Evolutionary conservation across 352 stramenopile species (phyloP), one percentile per base, ranked within the genome.

Genomic region (Hyaloperonospora brassicae): DNA sequence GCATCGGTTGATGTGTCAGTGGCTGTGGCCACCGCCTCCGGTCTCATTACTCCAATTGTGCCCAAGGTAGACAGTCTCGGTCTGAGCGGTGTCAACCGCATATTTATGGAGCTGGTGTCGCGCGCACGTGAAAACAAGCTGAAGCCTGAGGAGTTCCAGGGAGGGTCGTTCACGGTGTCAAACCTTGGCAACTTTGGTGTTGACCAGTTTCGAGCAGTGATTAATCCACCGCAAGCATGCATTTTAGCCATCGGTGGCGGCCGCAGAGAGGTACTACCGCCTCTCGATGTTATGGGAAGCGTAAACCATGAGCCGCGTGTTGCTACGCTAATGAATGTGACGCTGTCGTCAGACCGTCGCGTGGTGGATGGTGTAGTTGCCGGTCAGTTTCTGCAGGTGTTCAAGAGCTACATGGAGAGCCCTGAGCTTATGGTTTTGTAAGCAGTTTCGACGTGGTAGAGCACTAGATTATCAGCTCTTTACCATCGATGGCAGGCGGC

Each of bases 181-280:
- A 99, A 99, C 76, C 77, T 99, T 50, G 97, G 97, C 13, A 82
- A 81, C 65, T 99, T 99, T 70, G 97, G 96, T 55, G 98, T 99
- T 66, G 84, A 95, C 61, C 86, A 96, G 70, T 99, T 99, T 68
- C 95, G 81, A 39, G 97, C 97, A 9, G 96, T 99, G 40, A 98
- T 99, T 62, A 99, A 99, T 79, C 93, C 92, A 36, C 96, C 97
- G 10, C 96, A 99, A 76, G 95, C 95, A 2, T 98, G 93, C 53
- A 99, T 99, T 79, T 80, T 99, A 58, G 97, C 97, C 0, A 86
- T 99, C 5, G 97, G 97, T 47, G 89, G 93, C 31, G 95, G 96
- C 49, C 73, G 86, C 50, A 84, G 87, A 57, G 86, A 89, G 52
- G 68, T 99, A 45, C 52, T 94, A 53, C 71, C 76, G 2, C 79